Conservation (phyloP, 1,284 basidiomycete species). For the Rugosomyces carneus region DNA sequence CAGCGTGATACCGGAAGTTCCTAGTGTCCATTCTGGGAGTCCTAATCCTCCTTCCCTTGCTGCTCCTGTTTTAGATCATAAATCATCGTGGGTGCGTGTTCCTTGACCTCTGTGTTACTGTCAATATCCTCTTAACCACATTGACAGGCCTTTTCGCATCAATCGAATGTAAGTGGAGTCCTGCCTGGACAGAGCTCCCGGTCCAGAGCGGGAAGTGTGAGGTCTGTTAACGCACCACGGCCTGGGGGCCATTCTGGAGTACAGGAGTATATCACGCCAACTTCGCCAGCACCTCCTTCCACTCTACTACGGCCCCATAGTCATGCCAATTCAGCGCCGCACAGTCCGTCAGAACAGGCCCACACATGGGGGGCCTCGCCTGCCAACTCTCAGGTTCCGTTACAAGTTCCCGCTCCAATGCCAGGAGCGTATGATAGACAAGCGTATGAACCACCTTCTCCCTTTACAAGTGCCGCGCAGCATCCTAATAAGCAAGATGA, state of each 20-base stretch:
- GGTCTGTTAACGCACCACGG: slow-evolving; percentile 7
- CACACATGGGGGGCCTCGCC: slow-evolving; percentile 7
- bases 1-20: slow-evolving; percentile 33
- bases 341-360: slow-evolving; percentile 12
- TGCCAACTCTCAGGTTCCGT: slow-evolving; percentile 6
- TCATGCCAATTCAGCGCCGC: slow-evolving; percentile 6
- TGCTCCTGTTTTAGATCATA: slow-evolving; percentile 18
- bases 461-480: slow-evolving; percentile 5
- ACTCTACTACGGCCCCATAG: slow-evolving; percentile 6
- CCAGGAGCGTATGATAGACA: slow-evolving; percentile 12
- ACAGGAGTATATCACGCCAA: not conserved
- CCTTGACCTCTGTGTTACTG: not conserved
- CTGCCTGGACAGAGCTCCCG: slow-evolving; percentile 8
- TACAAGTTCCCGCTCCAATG: slow-evolving; percentile 12
- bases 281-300: slow-evolving; percentile 5
- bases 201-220: slow-evolving; percentile 5
- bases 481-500: slow-evolving; percentile 14
- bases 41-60: slow-evolving; percentile 22
- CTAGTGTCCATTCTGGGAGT: slow-evolving; percentile 24
- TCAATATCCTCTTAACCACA: not conserved
- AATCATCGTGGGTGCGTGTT: slow-evolving; percentile 27
- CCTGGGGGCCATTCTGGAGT: not conserved
- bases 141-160: slow-evolving; percentile 8
- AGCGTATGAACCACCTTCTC: not conserved
- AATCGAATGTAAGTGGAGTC: slow-evolving; percentile 7